phyloP scores from a whole-genome alignment of 169 alveolate species.

The Cryptosporidium canis region DNA sequence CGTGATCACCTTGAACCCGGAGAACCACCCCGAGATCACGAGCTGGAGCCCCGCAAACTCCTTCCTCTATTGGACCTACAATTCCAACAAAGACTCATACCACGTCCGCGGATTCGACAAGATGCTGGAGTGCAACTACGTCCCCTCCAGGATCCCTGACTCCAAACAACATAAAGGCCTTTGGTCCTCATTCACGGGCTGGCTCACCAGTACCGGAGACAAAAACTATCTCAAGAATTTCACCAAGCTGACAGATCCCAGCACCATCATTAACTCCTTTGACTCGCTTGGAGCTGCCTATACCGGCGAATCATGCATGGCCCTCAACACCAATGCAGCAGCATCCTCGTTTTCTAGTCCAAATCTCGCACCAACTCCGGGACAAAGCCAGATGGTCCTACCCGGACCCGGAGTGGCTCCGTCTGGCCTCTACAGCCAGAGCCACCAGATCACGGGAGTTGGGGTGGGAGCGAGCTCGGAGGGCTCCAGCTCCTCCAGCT shows the following conservation, averaged over 20 bases:
- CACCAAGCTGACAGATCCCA: conserved; percentile 28
- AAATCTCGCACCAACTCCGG: neutral
- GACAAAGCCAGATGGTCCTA: neutral
- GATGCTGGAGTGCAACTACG: conserved; percentile 41
- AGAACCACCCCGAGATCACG: conserved; percentile 21
- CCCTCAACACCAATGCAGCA: neutral
- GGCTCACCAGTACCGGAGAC: conserved; percentile 52
- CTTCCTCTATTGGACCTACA: conserved; percentile 19
- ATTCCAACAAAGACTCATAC: conserved; percentile 22
- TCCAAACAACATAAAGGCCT: conserved; percentile 32
- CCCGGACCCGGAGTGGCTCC: no score
- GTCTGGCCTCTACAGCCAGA: no score
- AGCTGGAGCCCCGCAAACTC: conserved; percentile 34
- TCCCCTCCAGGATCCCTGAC: neutral
- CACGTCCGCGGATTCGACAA: conserved; percentile 64
- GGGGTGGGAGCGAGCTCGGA: neutral
- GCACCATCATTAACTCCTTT: conserved; percentile 22
- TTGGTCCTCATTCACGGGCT: conserved; percentile 62
- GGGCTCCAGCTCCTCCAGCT: neutral
- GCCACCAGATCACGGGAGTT: neutral
- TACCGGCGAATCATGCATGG: neutral
- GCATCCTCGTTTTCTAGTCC: neutral
- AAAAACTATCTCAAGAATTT: conserved; percentile 22
- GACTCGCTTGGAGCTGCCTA: neutral
- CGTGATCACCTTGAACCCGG: conserved; percentile 31